These are phyloP conservation scores for Magnolia sinica DNA, from an alignment of 164 flowering plant species.

Conservation along the genomic window DNA sequence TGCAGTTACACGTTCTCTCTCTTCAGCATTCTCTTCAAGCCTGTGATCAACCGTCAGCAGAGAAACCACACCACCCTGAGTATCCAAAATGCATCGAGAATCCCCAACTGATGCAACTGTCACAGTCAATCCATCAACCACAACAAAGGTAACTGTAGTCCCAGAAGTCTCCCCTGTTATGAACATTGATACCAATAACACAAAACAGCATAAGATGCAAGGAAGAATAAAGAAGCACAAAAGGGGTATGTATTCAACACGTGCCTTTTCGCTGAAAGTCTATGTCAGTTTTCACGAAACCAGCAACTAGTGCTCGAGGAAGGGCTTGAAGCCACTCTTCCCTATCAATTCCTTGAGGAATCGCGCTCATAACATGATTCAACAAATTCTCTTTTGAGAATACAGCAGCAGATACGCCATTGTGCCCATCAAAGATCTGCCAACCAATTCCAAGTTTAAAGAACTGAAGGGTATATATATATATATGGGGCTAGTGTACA, in stretches of 20 bases:
- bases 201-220: conserved; percentile 18
- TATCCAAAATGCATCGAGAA: conserved; percentile 82
- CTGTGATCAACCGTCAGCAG: conserved; percentile 87
- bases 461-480: neutral
- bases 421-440: conserved; percentile 97
- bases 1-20: conserved; percentile 86
- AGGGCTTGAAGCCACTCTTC: conserved; percentile 97
- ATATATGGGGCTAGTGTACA: neutral
- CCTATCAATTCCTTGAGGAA: conserved; percentile 67
- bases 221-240: neutral
- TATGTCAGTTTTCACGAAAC: conserved; percentile 94
- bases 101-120: conserved; percentile 94
- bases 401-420: conserved; percentile 93
- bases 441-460: conserved; percentile 22
- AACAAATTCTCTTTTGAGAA: conserved; percentile 78
- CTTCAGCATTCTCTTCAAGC: conserved; percentile 83
- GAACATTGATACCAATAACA: neutral
- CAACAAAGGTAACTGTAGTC: conserved; percentile 84
- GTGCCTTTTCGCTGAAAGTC: conserved; percentile 92
- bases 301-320: conserved; percentile 90
- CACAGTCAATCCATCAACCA: conserved; percentile 84
- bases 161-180: conserved; percentile 81
- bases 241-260: neutral
- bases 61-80: conserved; percentile 76
- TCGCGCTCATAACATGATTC: conserved; percentile 82